Conservation (phyloP, 768 basidiomycete species). For the Termitomyces sp. region DNA sequence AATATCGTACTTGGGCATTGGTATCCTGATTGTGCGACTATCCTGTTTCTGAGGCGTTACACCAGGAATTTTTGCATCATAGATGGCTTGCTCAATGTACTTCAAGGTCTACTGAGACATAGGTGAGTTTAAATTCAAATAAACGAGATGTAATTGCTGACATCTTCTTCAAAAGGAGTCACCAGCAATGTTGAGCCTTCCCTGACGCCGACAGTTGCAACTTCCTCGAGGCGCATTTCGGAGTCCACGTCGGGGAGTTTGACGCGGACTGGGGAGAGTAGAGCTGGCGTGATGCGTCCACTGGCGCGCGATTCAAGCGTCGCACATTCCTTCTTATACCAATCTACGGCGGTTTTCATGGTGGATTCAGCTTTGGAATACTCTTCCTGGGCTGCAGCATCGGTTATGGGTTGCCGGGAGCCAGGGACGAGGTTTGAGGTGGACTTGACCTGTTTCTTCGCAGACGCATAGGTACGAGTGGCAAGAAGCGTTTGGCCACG, state of each 20-base stretch:
- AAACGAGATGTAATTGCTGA: constrained; percentile 36
- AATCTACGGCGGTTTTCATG: constrained; percentile 67
- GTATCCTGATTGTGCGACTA: constrained; percentile 69
- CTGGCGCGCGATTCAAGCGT: constrained; percentile 66
- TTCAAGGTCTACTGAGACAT: constrained; percentile 64
- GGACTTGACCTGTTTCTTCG: constrained; percentile 41
- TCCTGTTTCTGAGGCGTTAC: constrained; percentile 74
- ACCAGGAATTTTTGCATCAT: constrained; percentile 71
- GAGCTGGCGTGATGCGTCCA: constrained; percentile 72
- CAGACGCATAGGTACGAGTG: constrained; percentile 22
- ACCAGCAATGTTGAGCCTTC: constrained; percentile 74
- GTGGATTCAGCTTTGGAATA: constrained; percentile 60
- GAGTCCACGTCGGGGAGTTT: constrained; percentile 40
- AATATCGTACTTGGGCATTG: constrained; percentile 67
- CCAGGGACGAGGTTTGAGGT: constrained; percentile 65
- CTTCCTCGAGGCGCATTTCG: constrained; percentile 54
- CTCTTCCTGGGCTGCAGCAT: constrained; percentile 53
- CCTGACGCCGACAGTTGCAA: constrained; percentile 79
- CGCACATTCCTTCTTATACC: constrained; percentile 78
- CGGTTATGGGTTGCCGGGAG: constrained; percentile 60
- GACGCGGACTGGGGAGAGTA: constrained; percentile 71
- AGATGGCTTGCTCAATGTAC: constrained; percentile 70
- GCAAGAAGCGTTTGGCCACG: not conserved
- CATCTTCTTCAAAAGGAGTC: constrained; percentile 77
- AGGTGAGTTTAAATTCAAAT: constrained; percentile 17